Evolutionary conservation across 495 filamentous ascomycete genomes (phyloP).

Genomic region (Neurospora sp.): DNA sequence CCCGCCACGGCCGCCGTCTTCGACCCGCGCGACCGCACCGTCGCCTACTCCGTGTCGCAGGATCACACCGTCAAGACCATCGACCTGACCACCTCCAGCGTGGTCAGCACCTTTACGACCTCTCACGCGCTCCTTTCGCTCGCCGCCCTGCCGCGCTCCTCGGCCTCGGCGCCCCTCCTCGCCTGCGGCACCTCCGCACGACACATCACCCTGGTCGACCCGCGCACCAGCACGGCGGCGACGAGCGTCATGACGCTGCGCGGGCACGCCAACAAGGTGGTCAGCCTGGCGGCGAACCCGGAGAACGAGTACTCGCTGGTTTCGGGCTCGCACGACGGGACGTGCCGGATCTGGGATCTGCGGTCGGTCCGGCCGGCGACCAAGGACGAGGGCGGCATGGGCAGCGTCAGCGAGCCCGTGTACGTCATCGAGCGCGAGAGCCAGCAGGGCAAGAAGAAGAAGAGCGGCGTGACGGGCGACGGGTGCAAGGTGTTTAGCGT

Average conservation of each 20-base stretch:
- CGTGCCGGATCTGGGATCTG: conserved; percentile 87
- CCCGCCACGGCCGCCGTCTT: conserved; percentile 71
- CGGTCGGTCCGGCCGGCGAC: conserved; percentile 58
- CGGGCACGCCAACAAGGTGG: conserved; percentile 80
- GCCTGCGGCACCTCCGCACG: conserved; percentile 80
- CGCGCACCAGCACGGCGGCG: conserved; percentile 59
- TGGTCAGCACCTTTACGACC: conserved; percentile 71
- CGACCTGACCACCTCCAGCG: conserved; percentile 67
- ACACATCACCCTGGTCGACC: conserved; percentile 83
- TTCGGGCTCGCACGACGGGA: conserved; percentile 79
- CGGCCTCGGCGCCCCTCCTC: conserved; percentile 48
- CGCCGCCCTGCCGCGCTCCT: conserved; percentile 47
- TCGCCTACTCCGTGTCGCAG: conserved; percentile 80
- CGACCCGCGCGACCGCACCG: conserved; percentile 70
- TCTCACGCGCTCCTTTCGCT: conserved; percentile 73
- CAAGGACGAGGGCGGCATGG: conserved; percentile 42
- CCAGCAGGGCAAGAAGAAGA: conserved; percentile 51
- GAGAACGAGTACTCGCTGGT: conserved; percentile 70
- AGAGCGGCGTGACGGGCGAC: conserved; percentile 53
- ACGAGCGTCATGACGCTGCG: conserved; percentile 78
- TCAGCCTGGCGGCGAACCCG: conserved; percentile 57
- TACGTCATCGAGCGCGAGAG: conserved; percentile 73
- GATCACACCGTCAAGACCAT: conserved; percentile 86
- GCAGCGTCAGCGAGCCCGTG: conserved; percentile 65
- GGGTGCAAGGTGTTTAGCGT: conserved; percentile 87